These are phyloP conservation scores for Russula sp. DNA, from an alignment of 768 basidiomycete species.

Conservation along the genomic window DNA sequence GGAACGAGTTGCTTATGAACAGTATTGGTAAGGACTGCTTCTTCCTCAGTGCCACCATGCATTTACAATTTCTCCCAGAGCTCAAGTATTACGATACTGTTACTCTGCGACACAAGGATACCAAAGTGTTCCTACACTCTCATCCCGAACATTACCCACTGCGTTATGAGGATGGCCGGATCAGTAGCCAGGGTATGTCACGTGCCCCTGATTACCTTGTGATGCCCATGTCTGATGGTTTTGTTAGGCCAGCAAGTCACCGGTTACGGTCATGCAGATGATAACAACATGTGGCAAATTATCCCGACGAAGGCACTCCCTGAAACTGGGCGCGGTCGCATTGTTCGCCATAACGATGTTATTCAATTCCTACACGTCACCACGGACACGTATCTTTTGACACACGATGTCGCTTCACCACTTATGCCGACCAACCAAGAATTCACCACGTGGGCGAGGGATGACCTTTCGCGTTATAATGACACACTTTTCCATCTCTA, in stretches of 20 bases:
- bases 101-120: constrained; percentile 86
- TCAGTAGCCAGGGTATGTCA: constrained; percentile 79
- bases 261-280: constrained; percentile 90
- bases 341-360: constrained; percentile 86
- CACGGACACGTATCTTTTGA: constrained; percentile 79
- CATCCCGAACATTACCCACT: constrained; percentile 89
- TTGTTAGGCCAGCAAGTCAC: constrained; percentile 87
- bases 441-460: constrained; percentile 88
- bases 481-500: constrained; percentile 86
- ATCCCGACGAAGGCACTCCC: constrained; percentile 94
- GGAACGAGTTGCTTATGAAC: constrained; percentile 89
- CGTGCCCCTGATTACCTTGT: neutral
- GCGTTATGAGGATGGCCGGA: constrained; percentile 91
- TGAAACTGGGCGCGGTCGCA: constrained; percentile 87
- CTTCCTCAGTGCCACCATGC: constrained; percentile 9
- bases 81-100: constrained; percentile 90
- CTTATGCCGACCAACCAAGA: constrained; percentile 98
- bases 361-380: constrained; percentile 86
- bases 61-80: constrained; percentile 48
- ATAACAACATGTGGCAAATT: constrained; percentile 95
- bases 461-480: constrained; percentile 72
- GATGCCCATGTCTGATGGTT: constrained; percentile 14
- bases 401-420: constrained; percentile 96
- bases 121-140: constrained; percentile 92
- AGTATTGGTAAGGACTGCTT: constrained; percentile 67